Conservation (phyloP, 176 grass and related monocot genomes). For the Avena atlantica region DNA sequence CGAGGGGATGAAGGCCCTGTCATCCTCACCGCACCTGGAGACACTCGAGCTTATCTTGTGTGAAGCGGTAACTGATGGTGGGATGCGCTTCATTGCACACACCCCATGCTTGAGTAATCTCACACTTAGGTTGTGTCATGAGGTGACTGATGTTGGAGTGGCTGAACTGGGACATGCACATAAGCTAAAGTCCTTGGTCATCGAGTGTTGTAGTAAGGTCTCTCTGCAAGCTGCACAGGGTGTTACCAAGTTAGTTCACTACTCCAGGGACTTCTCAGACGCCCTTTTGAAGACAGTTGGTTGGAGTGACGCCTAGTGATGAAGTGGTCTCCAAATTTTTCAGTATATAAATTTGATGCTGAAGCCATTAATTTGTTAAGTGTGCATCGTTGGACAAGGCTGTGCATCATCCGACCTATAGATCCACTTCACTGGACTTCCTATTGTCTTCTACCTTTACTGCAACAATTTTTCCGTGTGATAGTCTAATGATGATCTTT, state of each 20-base stretch:
- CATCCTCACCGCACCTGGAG: not conserved
- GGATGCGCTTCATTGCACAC: not conserved
- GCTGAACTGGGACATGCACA: not conserved
- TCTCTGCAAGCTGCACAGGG: not conserved
- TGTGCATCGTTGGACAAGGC: not conserved
- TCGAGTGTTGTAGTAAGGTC: not conserved
- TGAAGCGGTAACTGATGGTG: not conserved
- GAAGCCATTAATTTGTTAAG: too few relatives aligned
- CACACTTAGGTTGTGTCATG: not conserved
- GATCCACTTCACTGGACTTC: not conserved
- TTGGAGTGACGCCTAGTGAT: too few relatives aligned
- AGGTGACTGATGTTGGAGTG: not conserved
- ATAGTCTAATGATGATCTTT: too few relatives aligned
- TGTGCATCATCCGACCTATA: not conserved
- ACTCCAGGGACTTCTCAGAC: too few relatives aligned
- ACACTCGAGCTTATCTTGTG: not conserved
- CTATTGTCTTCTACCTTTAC: too few relatives aligned
- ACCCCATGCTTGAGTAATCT: constrained; percentile 10
- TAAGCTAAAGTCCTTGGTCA: constrained; percentile 6
- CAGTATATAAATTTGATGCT: too few relatives aligned
- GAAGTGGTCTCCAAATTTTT: too few relatives aligned
- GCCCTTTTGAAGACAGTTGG: not conserved
- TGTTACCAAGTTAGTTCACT: not conserved
- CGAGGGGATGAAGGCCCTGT: not conserved
- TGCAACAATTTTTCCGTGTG: too few relatives aligned